Evolutionary conservation across 768 basidiomycete genomes (phyloP).

Genomic region (Galerina marginata): DNA sequence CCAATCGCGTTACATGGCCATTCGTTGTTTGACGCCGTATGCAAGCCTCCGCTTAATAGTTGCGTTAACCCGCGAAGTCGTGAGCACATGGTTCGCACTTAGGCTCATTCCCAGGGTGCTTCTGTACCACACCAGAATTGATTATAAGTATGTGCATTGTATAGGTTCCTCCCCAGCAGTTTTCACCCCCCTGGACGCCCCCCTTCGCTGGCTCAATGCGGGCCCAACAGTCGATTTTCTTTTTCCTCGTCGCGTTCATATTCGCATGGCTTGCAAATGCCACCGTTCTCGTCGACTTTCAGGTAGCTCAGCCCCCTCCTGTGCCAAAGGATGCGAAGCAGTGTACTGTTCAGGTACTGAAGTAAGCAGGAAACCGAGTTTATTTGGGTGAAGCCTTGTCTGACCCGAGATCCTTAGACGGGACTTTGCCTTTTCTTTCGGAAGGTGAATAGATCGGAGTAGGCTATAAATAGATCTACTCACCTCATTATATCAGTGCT

Average conservation of each 20-base stretch:
- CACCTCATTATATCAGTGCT: conserved; percentile 42
- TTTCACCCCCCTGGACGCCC: conserved; percentile 7
- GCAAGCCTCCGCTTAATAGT: neutral
- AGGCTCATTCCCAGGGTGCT: conserved; percentile 29
- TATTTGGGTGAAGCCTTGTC: neutral
- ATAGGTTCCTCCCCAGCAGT: neutral
- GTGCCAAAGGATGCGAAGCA: conserved; percentile 63
- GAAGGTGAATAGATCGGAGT: conserved; percentile 48
- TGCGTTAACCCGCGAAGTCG: conserved; percentile 6
- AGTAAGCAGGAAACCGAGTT: conserved; percentile 41
- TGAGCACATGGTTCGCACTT: conserved; percentile 20
- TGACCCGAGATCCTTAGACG: conserved; percentile 44
- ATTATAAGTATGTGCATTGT: conserved; percentile 12
- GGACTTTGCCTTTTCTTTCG: conserved; percentile 76
- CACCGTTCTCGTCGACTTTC: conserved; percentile 64
- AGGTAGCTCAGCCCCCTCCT: conserved; percentile 75
- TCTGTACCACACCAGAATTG: conserved; percentile 26
- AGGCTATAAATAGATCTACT: neutral
- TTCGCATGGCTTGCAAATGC: conserved; percentile 31
- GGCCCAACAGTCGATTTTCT: conserved; percentile 15
- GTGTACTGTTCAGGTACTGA: conserved; percentile 68
- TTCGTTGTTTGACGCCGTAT: neutral
- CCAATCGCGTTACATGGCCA: no score
- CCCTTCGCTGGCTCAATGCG: conserved; percentile 16
- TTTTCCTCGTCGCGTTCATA: conserved; percentile 8